Evolutionary conservation across 148 eudicot species (phyloP).

Genomic region (Arbutus unedo): DNA sequence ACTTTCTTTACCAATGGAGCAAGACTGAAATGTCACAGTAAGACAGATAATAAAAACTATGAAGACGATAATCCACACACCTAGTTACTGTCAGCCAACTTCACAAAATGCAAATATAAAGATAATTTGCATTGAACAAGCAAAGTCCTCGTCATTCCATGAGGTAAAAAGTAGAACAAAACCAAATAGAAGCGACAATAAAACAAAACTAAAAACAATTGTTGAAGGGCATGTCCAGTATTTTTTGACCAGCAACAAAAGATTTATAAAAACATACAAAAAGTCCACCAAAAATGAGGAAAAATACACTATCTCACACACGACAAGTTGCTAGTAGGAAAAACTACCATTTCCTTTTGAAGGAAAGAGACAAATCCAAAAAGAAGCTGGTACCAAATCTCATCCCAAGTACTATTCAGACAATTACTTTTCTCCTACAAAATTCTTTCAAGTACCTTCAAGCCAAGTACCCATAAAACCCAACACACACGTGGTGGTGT

Average conservation of each 20-base stretch:
- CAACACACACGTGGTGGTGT: neutral
- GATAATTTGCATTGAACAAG: conserved; percentile 5
- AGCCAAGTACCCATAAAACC: neutral
- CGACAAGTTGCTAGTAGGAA: neutral
- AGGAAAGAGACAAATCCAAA: neutral
- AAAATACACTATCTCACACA: too few relatives aligned
- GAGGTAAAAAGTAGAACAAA: neutral
- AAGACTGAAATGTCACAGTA: conserved; percentile 50
- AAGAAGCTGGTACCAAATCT: neutral
- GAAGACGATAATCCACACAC: conserved; percentile 3
- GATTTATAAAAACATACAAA: neutral
- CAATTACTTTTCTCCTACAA: neutral
- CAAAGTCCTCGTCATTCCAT: neutral
- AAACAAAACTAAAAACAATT: neutral
- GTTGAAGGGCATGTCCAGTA: neutral
- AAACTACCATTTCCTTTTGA: neutral
- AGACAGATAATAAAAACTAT: conserved; percentile 9
- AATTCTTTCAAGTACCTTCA: neutral
- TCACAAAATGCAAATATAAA: neutral
- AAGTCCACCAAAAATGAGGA: neutral
- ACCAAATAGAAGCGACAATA: neutral
- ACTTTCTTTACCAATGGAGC: conserved; percentile 97
- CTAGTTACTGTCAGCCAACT: neutral
- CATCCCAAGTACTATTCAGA: neutral
- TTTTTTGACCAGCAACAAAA: neutral